Evolutionary conservation across 169 alveolate species (phyloP), one percentile per base, ranked within the genome.

Genomic region (Eimeria praecox): DNA sequence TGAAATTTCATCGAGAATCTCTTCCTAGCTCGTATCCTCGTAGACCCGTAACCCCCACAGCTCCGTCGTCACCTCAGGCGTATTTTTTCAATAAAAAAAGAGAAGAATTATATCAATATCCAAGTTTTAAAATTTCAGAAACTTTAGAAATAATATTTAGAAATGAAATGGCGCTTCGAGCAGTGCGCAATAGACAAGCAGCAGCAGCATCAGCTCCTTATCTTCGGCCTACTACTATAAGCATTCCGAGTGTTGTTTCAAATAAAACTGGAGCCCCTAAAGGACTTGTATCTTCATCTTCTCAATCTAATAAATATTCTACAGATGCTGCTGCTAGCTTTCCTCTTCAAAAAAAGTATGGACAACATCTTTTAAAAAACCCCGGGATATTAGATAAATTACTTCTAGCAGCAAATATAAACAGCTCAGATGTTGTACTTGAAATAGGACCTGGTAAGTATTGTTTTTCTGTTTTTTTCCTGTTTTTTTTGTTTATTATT

Each of bases 301-400:
- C n/a, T n/a, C n/a, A n/a, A n/a, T n/a, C n/a, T n/a, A n/a, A n/a
- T n/a, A n/a, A n/a, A n/a, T n/a, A n/a, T n/a, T n/a, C n/a, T n/a
- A n/a, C n/a, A n/a, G n/a, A n/a, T n/a, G n/a, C n/a, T n/a, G n/a
- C 95, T 1, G 62, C 89, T 10, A 35, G 64, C 33, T 59, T 96
- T 12, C 94, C 80, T 22, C 77, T 94, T 35, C 90, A 95, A 46
- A 96, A 99, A 96, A 98, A 98, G 88, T 98, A 97, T 95, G 99
- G 99, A 10, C 99, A 99, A 96, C 99, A 99, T 97, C 98, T 99
- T 90, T 97, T 99, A 82, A 99, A 99, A 97, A 99, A 99, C 95
- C 99, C 99, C 6, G 99, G 99, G 77, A 99, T 99, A 59, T 98
- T 99, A 69, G 99, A 99, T 93, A 98, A 98, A 97, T 98, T 99